Evolutionary conservation across 495 filamentous ascomycete genomes (phyloP), one percentile per base, ranked within the genome.

Genomic region (Tuber magnatum): DNA sequence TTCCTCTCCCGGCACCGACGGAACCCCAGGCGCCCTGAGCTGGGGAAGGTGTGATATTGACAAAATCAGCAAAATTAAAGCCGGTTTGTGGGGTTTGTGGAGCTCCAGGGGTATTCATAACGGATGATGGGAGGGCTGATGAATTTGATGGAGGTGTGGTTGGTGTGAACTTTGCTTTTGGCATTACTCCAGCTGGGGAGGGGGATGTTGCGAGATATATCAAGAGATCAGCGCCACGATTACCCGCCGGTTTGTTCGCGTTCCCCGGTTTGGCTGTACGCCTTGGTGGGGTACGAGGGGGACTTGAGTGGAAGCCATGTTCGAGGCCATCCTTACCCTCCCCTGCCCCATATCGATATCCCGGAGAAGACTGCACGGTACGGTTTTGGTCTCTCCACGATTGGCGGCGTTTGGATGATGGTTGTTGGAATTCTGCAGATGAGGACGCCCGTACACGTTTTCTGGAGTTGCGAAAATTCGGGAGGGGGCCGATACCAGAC

Each of bases 31-130:
- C 87, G 74, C 89, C 92, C 84, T 97, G 95, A 18, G 94, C 95
- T 4, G 95, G 96, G 78, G 92, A 95, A 8, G 96, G 95, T 22
- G 95, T 97, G 84, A 97, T 92, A 82, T 99, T 97, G 75, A 98
- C 91, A 82, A 97, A 99, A 82, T 98, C 96, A 12, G 93, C 90
- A 85, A 97, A 97, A 85, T 97, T 95, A 85, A 97, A 97, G 75
- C 89, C 89, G 73, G 90, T 88, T 41, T 86, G 86, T 2, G 88
- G 88, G 42, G 81, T 83, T 51, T 81, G 81, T 5, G 80, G 80
- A 39, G 73, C 71, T 22, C 90, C 91, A 8, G 93, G 91, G 10
- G 93, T 95, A n/a, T 92, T 91, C 91, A 94, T 93, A 87, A 93
- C 92, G 28, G 94, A 97, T 14, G 92, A 92, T 32, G 92, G 93